These are phyloP conservation scores for Bauhinia variegata DNA, from an alignment of 306 rosid species.

Conservation along the genomic window DNA sequence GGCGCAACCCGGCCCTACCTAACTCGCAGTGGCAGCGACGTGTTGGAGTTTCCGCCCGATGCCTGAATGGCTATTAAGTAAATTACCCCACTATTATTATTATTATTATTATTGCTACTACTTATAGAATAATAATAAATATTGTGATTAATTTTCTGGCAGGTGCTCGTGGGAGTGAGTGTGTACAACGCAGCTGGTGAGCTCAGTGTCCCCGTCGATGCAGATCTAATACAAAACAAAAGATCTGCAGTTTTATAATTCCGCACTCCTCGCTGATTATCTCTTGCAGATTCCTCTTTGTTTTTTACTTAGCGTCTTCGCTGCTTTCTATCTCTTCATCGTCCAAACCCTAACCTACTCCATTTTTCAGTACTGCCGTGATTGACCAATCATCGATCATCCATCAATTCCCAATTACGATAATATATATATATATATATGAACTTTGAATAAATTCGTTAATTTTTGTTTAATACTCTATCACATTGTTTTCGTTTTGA, in stretches of 20 bases:
- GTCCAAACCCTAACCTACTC: constrained; percentile 54
- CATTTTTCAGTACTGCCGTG: constrained; percentile 16
- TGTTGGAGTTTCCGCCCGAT: no score
- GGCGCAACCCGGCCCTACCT: no score
- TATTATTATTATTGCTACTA: no score
- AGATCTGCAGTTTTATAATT: constrained; percentile 1
- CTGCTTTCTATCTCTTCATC: background rate
- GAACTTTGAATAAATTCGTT: constrained; percentile 15
- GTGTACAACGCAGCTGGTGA: constrained; percentile 5
- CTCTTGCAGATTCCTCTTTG: background rate
- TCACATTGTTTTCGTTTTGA: no score
- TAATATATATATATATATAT: no score
- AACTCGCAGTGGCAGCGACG: no score
- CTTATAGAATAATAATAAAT: no score
- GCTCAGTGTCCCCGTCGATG: background rate
- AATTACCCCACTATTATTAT: no score
- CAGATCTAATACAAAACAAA: constrained; percentile 24
- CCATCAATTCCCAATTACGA: no score
- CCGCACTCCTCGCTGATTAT: background rate
- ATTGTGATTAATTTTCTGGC: no score
- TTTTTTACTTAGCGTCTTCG: background rate
- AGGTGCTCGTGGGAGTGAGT: no score
- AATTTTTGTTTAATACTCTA: background rate
- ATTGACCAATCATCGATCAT: background rate
- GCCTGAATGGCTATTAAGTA: no score